phyloP scores from a whole-genome alignment of 2,329 filamentous ascomycete genomes.

The Colletotrichum caudatum region DNA sequence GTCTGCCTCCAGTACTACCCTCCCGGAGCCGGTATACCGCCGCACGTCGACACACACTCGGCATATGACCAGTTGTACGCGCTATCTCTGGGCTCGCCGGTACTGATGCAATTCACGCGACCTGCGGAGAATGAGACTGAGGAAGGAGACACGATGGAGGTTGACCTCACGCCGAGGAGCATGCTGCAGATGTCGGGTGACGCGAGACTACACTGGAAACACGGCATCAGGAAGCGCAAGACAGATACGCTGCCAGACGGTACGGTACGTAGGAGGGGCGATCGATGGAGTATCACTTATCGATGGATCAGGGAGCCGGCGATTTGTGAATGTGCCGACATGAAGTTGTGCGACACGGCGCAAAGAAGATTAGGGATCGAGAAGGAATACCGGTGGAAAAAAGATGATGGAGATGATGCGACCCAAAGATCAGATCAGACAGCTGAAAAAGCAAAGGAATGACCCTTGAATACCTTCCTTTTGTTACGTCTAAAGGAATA shows the following conservation, averaged over 20 bases:
- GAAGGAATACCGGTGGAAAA: slow-evolving; percentile 64
- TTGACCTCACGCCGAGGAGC: slow-evolving; percentile 62
- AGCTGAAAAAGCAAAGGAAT: neutral
- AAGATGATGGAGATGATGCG: slow-evolving; percentile 38
- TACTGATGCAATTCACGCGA: slow-evolving; percentile 59
- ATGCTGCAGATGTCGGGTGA: slow-evolving; percentile 65
- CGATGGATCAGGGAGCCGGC: slow-evolving; percentile 62
- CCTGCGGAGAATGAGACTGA: slow-evolving; percentile 20
- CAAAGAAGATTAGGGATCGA: slow-evolving; percentile 59
- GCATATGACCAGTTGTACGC: slow-evolving; percentile 60
- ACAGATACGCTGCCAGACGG: slow-evolving; percentile 62
- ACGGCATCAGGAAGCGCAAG: slow-evolving; percentile 66
- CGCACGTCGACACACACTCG: slow-evolving; percentile 68
- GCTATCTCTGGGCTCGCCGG: slow-evolving; percentile 56
- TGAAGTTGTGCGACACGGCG: slow-evolving; percentile 64
- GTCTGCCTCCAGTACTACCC: slow-evolving; percentile 72
- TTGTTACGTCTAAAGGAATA: neutral
- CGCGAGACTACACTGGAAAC: slow-evolving; percentile 66
- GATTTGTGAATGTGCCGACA: slow-evolving; percentile 63
- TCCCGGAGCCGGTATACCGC: slow-evolving; percentile 69
- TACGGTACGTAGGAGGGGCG: slow-evolving; percentile 54
- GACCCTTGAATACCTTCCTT: neutral
- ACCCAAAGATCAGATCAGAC: neutral
- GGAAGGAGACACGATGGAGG: slow-evolving; percentile 50
- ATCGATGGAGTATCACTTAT: slow-evolving; percentile 68